Base-by-base conservation (phyloP, 805 yeast species). In the Candida tammaniensis region DNA sequence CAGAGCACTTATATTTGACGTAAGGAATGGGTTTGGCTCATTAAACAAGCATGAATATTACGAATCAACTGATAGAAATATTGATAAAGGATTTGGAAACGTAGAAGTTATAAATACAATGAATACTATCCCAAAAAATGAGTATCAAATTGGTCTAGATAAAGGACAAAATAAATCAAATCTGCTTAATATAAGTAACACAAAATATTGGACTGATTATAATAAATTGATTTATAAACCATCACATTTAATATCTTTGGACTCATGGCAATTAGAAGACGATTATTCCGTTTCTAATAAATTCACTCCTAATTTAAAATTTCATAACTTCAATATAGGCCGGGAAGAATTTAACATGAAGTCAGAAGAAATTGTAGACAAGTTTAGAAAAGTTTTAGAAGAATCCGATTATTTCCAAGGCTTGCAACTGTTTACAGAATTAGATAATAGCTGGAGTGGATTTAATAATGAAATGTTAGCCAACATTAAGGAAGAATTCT, bases 401-500 rank as follows among this genome's bases (percentile, higher is more conserved):
- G 72, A 76, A 40, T 80, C 93, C 52, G 97, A 93, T 54, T 56
- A 65, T 17, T 51, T 89, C 13, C 75, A 72, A 35, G 96, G 96
- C 0, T 38, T 93, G 7, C 84, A 83, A 45, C 31, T 86, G 0
- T 49, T 80, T 2, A 73, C 83, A 0, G 96, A 88, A 33, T 45
- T 81, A 3, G 95, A 86, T 51, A 69, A 77, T 15, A 84, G 82
- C 0, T 91, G 98, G 98, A 82, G 87, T 31, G 95, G 95, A 0
- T 78, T 84, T 46, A 57, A 85, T 4, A 54, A 60, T 25, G 67
- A 68, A 29, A 44, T 79, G 42, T 38, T 88, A 16, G 48, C 59
- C n/a, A 72, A 68, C 6, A 32, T 88, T 13, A 66, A 75, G 36
- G 96, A 89, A 52, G 94, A 86, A 47, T 81, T 74, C 46, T 63